Base-by-base conservation (phyloP, 2,329 filamentous ascomycete genomes). In the Ophiocordyceps unilateralis region DNA sequence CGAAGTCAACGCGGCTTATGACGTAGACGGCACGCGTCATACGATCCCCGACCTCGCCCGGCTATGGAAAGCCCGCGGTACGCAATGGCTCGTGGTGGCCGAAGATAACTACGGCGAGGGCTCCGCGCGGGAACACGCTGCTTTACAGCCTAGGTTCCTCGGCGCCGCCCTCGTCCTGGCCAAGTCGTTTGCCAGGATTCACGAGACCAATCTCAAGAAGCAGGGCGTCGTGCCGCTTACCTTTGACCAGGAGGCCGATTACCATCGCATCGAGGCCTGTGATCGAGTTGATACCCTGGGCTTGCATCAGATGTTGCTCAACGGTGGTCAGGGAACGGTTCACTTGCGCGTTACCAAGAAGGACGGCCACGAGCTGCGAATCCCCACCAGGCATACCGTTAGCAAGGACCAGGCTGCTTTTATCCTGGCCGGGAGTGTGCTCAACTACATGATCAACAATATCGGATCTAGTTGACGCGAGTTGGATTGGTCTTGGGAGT, bases 71-170 rank as follows among this genome's bases (percentile, higher is more conserved):
- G 69, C 74, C 20, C 78, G 49, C 76, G 74, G 9, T 75, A 76
- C 52, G 75, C n/a, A 83, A 48, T 98, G 91, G 91, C 74, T 96
- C 45, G 87, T 96, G 12, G 84, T 98, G 23, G 91, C 89, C 17
- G 91, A 98, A 68, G 86, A 93, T 66, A 98, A 98, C 72, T 94
- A 94, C 65, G 87, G 88, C 50, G 87, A 94, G 62, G 87, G 87
- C 17, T 87, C 81, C 42, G 86, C 87, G 2, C 76, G 87, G 50
- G 87, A 94, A 60, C 87, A 94, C 64, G 87, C 87, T 20, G 87
- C 87, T 1, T 69, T 94, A 30, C 87, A 94, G 61, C 88, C 87
- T 2, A 74, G 87, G n/a, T 93, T 88, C 64, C 78, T 94, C 2
- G 88, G 87, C 46, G 85, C 83, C 19, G 74, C 84, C 41, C 70